Evolutionary conservation across 345 rosid genomes (phyloP).

Genomic region (Eucalyptus marginata): DNA sequence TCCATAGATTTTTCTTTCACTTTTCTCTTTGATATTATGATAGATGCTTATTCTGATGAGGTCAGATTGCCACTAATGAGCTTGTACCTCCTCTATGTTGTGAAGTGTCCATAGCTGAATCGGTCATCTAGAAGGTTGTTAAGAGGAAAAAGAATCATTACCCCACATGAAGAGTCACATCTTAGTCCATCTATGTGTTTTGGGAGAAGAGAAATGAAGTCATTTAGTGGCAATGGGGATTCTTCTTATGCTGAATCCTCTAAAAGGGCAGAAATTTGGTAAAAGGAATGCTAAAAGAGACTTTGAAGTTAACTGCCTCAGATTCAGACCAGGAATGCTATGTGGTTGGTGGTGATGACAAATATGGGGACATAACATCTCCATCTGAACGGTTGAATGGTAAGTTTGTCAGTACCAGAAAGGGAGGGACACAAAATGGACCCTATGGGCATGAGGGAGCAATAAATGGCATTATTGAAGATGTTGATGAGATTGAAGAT

Average conservation of each 20-base stretch:
- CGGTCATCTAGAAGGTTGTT: slow-evolving; percentile 9
- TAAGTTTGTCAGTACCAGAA: neutral
- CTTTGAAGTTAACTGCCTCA: slow-evolving; percentile 3
- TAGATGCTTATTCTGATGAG: neutral
- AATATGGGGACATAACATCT: neutral
- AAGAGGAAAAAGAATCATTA: slow-evolving; percentile 13
- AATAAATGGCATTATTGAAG: slow-evolving; percentile 13
- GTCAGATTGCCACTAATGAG: neutral
- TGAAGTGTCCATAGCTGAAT: slow-evolving; percentile 12
- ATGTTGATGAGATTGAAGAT: slow-evolving; percentile 14
- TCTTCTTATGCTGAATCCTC: slow-evolving; percentile 22
- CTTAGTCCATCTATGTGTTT: neutral
- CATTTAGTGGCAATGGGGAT: slow-evolving; percentile 2
- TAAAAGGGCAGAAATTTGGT: slow-evolving; percentile 29
- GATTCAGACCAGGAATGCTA: slow-evolving; percentile 35
- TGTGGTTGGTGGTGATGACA: slow-evolving; percentile 1
- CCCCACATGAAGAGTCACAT: slow-evolving; percentile 5
- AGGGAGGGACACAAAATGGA: slow-evolving; percentile 15
- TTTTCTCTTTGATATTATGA: neutral
- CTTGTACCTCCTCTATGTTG: neutral
- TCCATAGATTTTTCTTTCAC: neutral
- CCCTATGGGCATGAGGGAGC: neutral
- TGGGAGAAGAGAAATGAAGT: slow-evolving; percentile 12
- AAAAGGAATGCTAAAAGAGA: slow-evolving; percentile 18
- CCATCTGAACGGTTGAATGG: neutral